Base-by-base conservation (phyloP, 805 yeast genomes). In the Debaryomyces hansenii region DNA sequence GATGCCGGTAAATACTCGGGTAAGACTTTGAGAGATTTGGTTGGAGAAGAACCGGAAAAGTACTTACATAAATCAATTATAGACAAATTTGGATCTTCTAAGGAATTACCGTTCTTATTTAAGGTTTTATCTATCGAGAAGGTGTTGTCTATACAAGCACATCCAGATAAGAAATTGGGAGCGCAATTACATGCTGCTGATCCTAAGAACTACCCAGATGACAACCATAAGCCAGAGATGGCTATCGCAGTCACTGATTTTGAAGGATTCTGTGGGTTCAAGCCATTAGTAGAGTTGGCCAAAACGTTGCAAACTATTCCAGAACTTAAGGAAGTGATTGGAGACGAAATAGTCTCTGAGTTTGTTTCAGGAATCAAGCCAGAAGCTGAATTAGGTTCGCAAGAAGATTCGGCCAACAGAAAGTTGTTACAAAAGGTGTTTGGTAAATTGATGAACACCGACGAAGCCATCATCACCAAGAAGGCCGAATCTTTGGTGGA, bases 211-310 rank as follows among this genome's bases (percentile, higher is more conserved):
- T 94, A 94, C 66, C 98, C 98, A 3, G 99, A 94, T 71, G 96
- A 85, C 66, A 94, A 94, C 74, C 99, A 94, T 72, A 94, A 94
- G 75, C 99, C 99, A n/a, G 99, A 94, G 69, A 94, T 94, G 99
- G 98, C 99, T 42, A 82, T 94, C 61, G 99, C 99, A 7, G 84
- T 94, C 44, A 91, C 98, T 18, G 88, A 82, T 50, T 94, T 94
- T 59, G 98, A 94, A 74, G 98, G 97, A 0, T 92, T 94, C 71
- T 94, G 99, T 70, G 99, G 99, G 0, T 94, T 94, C 75, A 85
- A 94, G 64, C 99, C 99, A 16, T 79, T 91, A 59, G 77, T 74
- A 31, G 86, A 90, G 69, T 79, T 94, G 55, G 84, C 84, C 40
- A 73, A 73, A 38, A 83, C 88, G 51, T 77, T 94, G 58, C 62